A percentile compares a stretch with the other conserved stretches of the same genome.
phyloP scores from a whole-genome alignment of 805 yeast genomes.

The Wickerhamiella lipophila region DNA sequence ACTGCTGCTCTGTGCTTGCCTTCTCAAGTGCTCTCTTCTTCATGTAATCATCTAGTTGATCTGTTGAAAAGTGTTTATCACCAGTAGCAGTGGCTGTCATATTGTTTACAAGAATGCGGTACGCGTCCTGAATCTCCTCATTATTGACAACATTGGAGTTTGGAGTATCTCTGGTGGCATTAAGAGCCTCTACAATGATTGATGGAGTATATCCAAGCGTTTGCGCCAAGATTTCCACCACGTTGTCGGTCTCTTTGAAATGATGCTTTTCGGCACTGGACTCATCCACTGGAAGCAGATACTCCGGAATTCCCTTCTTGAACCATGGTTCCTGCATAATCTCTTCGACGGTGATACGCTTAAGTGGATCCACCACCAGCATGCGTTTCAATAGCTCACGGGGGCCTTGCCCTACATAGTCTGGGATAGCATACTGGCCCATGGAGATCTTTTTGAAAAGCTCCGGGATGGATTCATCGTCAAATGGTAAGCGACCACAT shows the following conservation, averaged over 20 bases:
- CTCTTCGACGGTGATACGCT: slow-evolving; percentile 84
- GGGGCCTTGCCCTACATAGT: slow-evolving; percentile 75
- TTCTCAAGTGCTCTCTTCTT: slow-evolving; percentile 11
- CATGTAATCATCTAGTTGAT: slow-evolving; percentile 13
- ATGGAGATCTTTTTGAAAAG: slow-evolving; percentile 82
- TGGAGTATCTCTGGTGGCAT: slow-evolving; percentile 26
- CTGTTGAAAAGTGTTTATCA: slow-evolving; percentile 11
- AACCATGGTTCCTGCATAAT: slow-evolving; percentile 94
- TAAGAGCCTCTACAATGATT: slow-evolving; percentile 62
- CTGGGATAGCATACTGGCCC: slow-evolving; percentile 86
- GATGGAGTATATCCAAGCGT: slow-evolving; percentile 85
- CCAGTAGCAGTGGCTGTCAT: slow-evolving; percentile 22
- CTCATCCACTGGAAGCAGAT: slow-evolving; percentile 49
- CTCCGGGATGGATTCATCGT: slow-evolving; percentile 91
- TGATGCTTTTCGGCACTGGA: slow-evolving; percentile 17
- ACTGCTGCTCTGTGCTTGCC: slow-evolving; percentile 7
- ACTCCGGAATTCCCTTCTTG: slow-evolving; percentile 63
- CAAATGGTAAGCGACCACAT: slow-evolving; percentile 90
- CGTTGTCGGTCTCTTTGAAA: slow-evolving; percentile 48
- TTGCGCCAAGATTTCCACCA: slow-evolving; percentile 56
- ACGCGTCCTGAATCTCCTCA: slow-evolving; percentile 76
- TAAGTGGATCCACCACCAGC: slow-evolving; percentile 89
- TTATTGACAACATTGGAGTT: slow-evolving; percentile 15
- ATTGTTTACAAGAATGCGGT: slow-evolving; percentile 68
- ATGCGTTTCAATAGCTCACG: slow-evolving; percentile 68